Base-by-base conservation (phyloP, 202 grass and related monocot species). In the Panicum virgatum region DNA sequence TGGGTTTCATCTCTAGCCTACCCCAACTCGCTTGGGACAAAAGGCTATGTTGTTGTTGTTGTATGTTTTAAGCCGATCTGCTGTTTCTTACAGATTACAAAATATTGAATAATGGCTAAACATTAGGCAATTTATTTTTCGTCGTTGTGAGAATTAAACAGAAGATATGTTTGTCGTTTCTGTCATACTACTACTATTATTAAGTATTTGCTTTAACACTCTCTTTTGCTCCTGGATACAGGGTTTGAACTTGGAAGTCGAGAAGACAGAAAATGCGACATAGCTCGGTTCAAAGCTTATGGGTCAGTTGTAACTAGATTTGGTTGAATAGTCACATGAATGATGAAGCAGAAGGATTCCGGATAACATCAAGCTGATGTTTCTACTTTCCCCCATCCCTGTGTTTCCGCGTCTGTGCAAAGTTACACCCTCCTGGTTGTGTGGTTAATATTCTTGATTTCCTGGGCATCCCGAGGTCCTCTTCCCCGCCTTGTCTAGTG, bases 301-400 rank as follows among this genome's bases (percentile, higher is more conserved):
- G 73, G 73, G 82, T 27, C 43, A 61, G 14, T 40, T 86, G 79
- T 86, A 75, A 86, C 79, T 90, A 86, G 44, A 19, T 29, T 86
- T 79, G 37, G 61, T 86, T 69, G 62, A 75, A 68, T 83, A 58
- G 52, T 63, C 74, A 69, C 43, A 83, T 66, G 77, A 82, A 32
- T 30, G 25, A 53, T 80, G 87, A 59, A 75, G 73, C 66, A 69
- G 60, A 75, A 79, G 54, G n/a, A 79, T 69, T 82, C 79, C 20
- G 44, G 37, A 75, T 64, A 68, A 86, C 84, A 90, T 90, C 62
- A 80, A 75, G 80, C 84, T 90, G 88, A 90, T 86, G 80, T 71
- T 82, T 83, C 67, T 68, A 80, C 66, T 64, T 86, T 40, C 61
- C 68, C 80, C 72, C 74, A 72, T 39, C 52, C 68, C 52, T 29